Conservation (phyloP, 1,284 basidiomycete species). For the Inonotus obliquus region DNA sequence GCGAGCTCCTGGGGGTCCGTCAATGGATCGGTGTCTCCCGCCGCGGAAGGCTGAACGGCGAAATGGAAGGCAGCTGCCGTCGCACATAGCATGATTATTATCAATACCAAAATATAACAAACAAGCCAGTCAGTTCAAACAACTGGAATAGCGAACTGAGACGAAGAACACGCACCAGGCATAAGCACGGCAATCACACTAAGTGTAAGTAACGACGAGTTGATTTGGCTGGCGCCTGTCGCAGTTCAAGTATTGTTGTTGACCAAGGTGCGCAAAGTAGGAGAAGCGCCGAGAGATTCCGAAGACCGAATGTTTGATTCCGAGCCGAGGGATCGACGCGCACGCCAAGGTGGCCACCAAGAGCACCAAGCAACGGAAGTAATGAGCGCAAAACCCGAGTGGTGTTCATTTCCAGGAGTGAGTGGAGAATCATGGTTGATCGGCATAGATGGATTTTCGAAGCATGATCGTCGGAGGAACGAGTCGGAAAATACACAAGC, state of each 20-base stretch:
- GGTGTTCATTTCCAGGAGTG: not conserved
- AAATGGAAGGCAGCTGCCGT: constrained; percentile 61
- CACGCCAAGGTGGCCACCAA: not conserved
- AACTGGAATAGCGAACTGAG: not conserved
- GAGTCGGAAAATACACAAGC: not conserved
- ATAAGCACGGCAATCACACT: constrained; percentile 77
- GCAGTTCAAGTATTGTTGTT: not conserved
- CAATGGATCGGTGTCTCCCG: constrained; percentile 22
- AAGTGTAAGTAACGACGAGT: constrained; percentile 78
- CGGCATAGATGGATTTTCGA: not conserved
- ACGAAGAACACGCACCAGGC: constrained; percentile 34
- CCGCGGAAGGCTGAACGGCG: constrained; percentile 11
- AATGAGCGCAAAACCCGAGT: not conserved
- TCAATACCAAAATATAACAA: not conserved
- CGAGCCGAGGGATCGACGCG: not conserved
- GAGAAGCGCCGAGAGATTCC: not conserved
- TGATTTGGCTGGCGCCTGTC: constrained; percentile 71
- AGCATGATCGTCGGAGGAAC: not conserved
- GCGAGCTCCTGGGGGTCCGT: constrained; percentile 32
- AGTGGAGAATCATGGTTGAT: not conserved
- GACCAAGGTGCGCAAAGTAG: not conserved
- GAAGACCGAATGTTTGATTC: not conserved
- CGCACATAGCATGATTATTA: not conserved
- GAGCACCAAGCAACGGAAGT: not conserved
- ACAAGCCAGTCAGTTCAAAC: not conserved